Evolutionary conservation across 225 moss, liverwort and hornwort genomes (phyloP), one percentile per base, ranked within the genome.

Genomic region (Polytrichum commune): DNA sequence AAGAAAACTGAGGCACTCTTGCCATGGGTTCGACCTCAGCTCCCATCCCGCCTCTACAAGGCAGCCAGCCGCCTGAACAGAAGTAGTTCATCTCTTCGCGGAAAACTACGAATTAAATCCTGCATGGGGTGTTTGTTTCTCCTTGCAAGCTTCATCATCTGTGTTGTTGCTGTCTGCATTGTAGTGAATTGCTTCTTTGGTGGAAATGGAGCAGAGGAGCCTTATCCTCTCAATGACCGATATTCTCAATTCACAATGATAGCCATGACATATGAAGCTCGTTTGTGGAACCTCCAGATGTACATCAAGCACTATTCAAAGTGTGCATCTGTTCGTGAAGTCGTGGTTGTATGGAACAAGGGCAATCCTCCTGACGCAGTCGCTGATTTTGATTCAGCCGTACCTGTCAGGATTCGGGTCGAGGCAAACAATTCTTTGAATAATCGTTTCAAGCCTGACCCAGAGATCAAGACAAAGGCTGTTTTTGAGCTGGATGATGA

Each of bases 401-500:
- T 97, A 6, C 96, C 96, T n/a, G 85, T 97, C 1, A 78, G 96
- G 20, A 89, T 97, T 65, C 88, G 96, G 53, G 86, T 88, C 6
- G 96, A 97, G 80, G 76, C 75, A 5, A 54, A 83, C 58, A 97
- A 97, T 67, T 97, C 96, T 7, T 82, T 97, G 24, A 97, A 97
- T 58, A 97, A 97, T 65, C 78, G 96, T 23, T 97, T 97, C 77
- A 88, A 78, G 76, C 87, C 80, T 9, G 96, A 94, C 62, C 72
- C 79, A 4, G 58, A 74, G 62, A 97, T 97, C 29, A 79, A 68
- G 73, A 97, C 96, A 7, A 82, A 86, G 65, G 92, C 96, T 1
- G 93, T 92, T 29, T 81, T 97, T 35, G 93, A 93, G 92, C 88
- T 97, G 60, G 96, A 97, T 54, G 96, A 97, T 68, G 96, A 97